Evolutionary conservation across 495 filamentous ascomycete species (phyloP).

Genomic region (Pyrenula aspistea): DNA sequence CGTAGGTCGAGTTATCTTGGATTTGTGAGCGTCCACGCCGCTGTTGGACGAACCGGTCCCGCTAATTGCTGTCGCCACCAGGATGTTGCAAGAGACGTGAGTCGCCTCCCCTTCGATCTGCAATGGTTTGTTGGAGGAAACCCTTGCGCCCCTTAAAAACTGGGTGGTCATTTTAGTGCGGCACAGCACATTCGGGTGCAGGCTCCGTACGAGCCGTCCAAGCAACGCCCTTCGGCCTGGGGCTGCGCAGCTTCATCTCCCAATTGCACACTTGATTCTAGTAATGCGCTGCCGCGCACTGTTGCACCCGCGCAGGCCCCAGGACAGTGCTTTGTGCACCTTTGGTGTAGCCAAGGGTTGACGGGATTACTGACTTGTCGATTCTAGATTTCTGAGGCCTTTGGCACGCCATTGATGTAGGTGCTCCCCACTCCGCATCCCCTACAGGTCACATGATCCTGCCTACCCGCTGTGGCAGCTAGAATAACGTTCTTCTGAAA

Average conservation of each 20-base stretch:
- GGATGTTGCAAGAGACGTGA: slow-evolving; percentile 37
- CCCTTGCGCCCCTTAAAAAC: not conserved
- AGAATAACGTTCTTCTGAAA: not conserved
- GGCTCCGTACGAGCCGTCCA: slow-evolving; percentile 18
- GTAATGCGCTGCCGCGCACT: not conserved
- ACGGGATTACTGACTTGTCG: slow-evolving; percentile 1
- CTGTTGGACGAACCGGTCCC: slow-evolving; percentile 22
- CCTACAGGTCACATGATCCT: not conserved
- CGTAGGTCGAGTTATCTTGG: slow-evolving; percentile 62
- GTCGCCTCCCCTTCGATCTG: slow-evolving; percentile 6
- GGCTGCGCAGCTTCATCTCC: not conserved
- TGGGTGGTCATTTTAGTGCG: slow-evolving; percentile 20
- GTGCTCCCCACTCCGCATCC: not conserved
- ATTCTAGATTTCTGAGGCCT: not conserved
- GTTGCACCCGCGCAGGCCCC: too few species aligned
- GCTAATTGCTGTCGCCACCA: slow-evolving; percentile 33
- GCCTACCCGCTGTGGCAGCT: not conserved
- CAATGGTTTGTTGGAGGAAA: too few species aligned
- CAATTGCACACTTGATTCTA: not conserved
- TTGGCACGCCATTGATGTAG: not conserved
- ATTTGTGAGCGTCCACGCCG: slow-evolving; percentile 46
- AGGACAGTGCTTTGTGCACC: not conserved
- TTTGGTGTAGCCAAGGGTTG: slow-evolving; percentile 1
- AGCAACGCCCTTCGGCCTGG: slow-evolving; percentile 27
- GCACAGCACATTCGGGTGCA: slow-evolving; percentile 10